phyloP scores from a whole-genome alignment of 2,329 filamentous ascomycete species.

The Orbilia ellipsospora region DNA sequence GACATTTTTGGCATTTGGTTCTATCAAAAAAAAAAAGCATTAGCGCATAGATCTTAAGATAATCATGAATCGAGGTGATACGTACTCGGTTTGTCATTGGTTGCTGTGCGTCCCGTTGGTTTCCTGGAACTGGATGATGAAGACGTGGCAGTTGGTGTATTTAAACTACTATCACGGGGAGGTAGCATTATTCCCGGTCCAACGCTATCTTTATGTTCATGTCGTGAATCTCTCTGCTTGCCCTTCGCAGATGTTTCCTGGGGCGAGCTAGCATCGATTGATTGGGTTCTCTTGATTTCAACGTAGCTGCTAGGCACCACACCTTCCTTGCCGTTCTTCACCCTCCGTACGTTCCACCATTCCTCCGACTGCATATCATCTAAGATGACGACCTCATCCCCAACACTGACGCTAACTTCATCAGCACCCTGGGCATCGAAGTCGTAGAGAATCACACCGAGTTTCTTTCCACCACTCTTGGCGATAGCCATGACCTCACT shows the following conservation, averaged over 20 bases:
- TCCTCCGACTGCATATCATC: conserved; percentile 94
- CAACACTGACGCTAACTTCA: conserved; percentile 89
- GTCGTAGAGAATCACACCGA: conserved; percentile 79
- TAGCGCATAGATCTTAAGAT: conserved; percentile 53
- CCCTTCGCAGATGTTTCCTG: conserved; percentile 86
- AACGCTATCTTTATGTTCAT: conserved; percentile 65
- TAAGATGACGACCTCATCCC: conserved; percentile 88
- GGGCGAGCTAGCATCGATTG: conserved; percentile 62
- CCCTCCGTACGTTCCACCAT: conserved; percentile 94
- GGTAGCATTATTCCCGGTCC: conserved; percentile 80
- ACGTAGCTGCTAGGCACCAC: conserved; percentile 97
- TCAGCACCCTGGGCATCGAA: conserved; percentile 97
- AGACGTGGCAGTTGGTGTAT: conserved; percentile 57
- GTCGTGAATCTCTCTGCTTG: conserved; percentile 69
- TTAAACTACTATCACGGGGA: conserved; percentile 81
- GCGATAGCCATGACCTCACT: conserved; percentile 87
- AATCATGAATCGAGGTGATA: conserved; percentile 27
- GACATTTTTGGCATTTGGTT: conserved; percentile 83
- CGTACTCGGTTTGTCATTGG: conserved; percentile 56
- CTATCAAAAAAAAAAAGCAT: conserved; percentile 64
- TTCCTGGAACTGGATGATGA: conserved; percentile 29
- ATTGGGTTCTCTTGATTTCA: conserved; percentile 72
- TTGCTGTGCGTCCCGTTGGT: conserved; percentile 41
- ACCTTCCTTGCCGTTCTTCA: conserved; percentile 93
- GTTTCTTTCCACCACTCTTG: conserved; percentile 74